These are phyloP conservation scores for Monosporozyma unispora DNA, from an alignment of 805 yeast species.

Conservation along the genomic window DNA sequence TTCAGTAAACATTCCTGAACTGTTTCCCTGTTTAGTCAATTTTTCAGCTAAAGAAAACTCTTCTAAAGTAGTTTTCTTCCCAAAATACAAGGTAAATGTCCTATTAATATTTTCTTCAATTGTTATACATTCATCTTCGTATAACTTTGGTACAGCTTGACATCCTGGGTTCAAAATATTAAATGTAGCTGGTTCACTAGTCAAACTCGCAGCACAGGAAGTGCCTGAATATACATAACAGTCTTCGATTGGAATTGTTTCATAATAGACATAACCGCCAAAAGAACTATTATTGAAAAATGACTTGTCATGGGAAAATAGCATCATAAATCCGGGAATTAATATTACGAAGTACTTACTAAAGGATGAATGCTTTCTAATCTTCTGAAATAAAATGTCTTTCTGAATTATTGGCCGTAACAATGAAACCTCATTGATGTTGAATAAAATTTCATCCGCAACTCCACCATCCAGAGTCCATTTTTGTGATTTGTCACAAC, in stretches of 20 bases:
- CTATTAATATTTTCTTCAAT: slow-evolving; percentile 67
- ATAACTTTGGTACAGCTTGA: slow-evolving; percentile 58
- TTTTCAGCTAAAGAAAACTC: too few relatives aligned
- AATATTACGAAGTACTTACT: slow-evolving; percentile 50
- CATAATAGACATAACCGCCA: neutral
- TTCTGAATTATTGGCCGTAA: slow-evolving; percentile 50
- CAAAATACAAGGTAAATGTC: slow-evolving; percentile 81
- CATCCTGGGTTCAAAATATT: slow-evolving; percentile 46
- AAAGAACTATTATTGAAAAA: neutral
- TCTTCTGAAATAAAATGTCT: slow-evolving; percentile 64
- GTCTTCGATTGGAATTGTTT: slow-evolving; percentile 50
- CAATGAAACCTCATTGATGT: slow-evolving; percentile 50
- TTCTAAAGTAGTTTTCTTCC: slow-evolving; percentile 19
- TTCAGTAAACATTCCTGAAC: slow-evolving; percentile 20
- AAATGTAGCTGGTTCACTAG: slow-evolving; percentile 36
- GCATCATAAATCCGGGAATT: slow-evolving; percentile 58
- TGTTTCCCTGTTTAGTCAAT: slow-evolving; percentile 13
- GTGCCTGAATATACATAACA: slow-evolving; percentile 74
- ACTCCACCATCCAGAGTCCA: slow-evolving; percentile 47
- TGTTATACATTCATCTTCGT: slow-evolving; percentile 77
- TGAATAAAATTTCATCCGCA: slow-evolving; percentile 46
- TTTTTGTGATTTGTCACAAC: slow-evolving; percentile 37
- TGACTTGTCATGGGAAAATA: slow-evolving; percentile 34
- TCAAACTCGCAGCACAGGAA: slow-evolving; percentile 47
- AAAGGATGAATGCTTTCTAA: slow-evolving; percentile 61